A percentile compares a stretch with the other conserved stretches of the same genome.
Evolutionary conservation across 2,329 filamentous ascomycete species (phyloP).

Genomic region (Chrysosporium queenslandicum): DNA sequence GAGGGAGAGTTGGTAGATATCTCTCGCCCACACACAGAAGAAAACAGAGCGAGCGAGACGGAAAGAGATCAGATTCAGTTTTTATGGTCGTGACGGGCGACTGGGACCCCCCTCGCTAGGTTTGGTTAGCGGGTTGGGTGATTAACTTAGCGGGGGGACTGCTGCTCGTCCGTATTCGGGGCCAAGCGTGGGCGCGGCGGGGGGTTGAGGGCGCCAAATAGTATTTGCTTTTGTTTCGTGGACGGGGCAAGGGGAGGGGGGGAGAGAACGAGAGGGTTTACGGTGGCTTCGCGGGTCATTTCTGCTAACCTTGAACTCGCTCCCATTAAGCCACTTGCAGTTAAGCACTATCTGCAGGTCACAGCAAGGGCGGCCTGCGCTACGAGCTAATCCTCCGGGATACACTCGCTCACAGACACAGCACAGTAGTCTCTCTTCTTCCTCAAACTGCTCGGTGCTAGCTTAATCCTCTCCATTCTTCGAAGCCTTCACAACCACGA

Average conservation of each 20-base stretch:
- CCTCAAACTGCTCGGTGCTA: too few relatives aligned
- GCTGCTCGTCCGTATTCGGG: slow-evolving; percentile 9
- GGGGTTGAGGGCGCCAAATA: slow-evolving; percentile 2
- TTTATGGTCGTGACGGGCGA: background rate
- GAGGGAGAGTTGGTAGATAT: slow-evolving; percentile 13
- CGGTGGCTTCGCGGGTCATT: background rate
- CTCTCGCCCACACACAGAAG: too few relatives aligned
- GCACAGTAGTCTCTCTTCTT: too few relatives aligned
- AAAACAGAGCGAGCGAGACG: too few relatives aligned
- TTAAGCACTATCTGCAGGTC: background rate
- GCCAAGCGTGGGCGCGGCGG: background rate
- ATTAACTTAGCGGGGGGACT: slow-evolving; percentile 5
- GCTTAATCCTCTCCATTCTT: background rate
- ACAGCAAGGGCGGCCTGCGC: background rate
- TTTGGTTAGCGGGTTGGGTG: too few relatives aligned
- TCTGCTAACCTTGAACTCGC: background rate
- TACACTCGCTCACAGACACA: too few relatives aligned
- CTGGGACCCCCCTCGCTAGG: background rate
- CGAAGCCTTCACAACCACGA: background rate
- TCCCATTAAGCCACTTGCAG: background rate
- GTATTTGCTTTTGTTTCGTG: slow-evolving; percentile 6
- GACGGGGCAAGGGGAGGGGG: background rate
- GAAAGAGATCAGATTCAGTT: slow-evolving; percentile 9
- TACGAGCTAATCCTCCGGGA: too few relatives aligned
- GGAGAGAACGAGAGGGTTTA: background rate